Conservation (phyloP, 257 asterid genomes). For the Gardenia jasminoides region DNA sequence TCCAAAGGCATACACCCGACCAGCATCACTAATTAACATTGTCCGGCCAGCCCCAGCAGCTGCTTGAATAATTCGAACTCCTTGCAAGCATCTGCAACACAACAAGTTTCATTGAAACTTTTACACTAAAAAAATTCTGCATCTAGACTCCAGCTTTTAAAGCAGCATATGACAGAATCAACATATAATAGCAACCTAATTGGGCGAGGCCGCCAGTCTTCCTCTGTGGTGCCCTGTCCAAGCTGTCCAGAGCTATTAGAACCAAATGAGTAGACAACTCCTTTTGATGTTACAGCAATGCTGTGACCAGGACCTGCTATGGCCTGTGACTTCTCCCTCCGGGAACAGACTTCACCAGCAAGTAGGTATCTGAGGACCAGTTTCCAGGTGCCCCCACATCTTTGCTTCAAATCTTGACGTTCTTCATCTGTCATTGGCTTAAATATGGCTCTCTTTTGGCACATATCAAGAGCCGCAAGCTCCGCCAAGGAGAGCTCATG, state of each 20-base stretch:
- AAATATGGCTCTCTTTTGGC: conserved; percentile 86
- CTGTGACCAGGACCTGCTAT: conserved; percentile 99
- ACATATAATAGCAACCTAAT: conserved; percentile 51
- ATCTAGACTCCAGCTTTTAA: conserved; percentile 6
- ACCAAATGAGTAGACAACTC: conserved; percentile 88
- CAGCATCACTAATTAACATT: conserved; percentile 81
- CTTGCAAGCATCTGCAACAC: conserved; percentile 76
- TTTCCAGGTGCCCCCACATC: conserved; percentile 96
- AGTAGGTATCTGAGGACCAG: conserved; percentile 82
- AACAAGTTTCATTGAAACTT: conserved; percentile 29
- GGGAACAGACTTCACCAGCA: conserved; percentile 86
- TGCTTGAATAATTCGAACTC: conserved; percentile 85
- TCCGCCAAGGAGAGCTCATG: conserved; percentile 82
- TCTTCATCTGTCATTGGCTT: conserved; percentile 76
- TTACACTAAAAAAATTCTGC: conserved; percentile 5
- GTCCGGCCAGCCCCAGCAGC: conserved; percentile 93
- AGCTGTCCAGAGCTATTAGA: conserved; percentile 93
- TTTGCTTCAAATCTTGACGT: conserved; percentile 54
- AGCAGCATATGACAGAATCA: conserved; percentile 13
- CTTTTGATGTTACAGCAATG: conserved; percentile 78
- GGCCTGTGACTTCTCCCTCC: conserved; percentile 95
- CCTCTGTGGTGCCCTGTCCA: conserved; percentile 81
- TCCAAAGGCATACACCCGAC: conserved; percentile 87
- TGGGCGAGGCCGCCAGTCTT: conserved; percentile 69
- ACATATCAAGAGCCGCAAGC: conserved; percentile 98